Conservation (phyloP, 495 filamentous ascomycete genomes). For the Ramalina intermedia region DNA sequence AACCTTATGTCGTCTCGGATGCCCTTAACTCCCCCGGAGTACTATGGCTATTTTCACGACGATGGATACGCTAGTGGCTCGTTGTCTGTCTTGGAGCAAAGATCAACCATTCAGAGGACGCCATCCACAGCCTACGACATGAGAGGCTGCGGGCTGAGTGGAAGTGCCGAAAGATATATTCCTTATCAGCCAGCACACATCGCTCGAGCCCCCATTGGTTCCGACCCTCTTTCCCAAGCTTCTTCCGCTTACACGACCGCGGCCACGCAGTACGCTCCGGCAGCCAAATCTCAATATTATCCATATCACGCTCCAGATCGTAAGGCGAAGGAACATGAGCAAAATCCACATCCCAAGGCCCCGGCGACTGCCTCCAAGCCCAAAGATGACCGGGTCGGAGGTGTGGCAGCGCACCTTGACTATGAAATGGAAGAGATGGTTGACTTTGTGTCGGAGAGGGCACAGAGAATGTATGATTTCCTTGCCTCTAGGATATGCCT, state of each 20-base stretch:
- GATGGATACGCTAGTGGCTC: neutral
- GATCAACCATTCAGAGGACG: too few relatives aligned
- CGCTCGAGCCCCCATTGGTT: neutral
- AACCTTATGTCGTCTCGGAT: slow-evolving; percentile 6
- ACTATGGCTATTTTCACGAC: slow-evolving; percentile 3
- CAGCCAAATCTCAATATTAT: slow-evolving; percentile 7
- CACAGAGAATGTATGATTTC: slow-evolving; percentile 63
- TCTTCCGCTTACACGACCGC: neutral
- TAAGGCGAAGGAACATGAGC: slow-evolving; percentile 2
- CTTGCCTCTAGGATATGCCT: slow-evolving; percentile 45
- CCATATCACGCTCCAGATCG: slow-evolving; percentile 8
- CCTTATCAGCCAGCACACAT: neutral
- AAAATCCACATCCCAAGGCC: neutral
- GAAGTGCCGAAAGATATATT: too few relatives aligned
- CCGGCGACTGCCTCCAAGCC: slow-evolving; percentile 13
- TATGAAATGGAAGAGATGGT: slow-evolving; percentile 99
- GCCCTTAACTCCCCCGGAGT: slow-evolving; percentile 14
- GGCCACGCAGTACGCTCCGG: neutral
- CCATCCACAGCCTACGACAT: too few relatives aligned
- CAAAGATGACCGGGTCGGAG: slow-evolving; percentile 54
- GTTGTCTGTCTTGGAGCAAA: too few relatives aligned
- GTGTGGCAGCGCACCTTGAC: slow-evolving; percentile 89
- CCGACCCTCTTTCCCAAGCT: slow-evolving; percentile 2
- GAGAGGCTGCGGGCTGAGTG: too few relatives aligned
- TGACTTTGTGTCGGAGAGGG: slow-evolving; percentile 91